These are phyloP conservation scores for Boletus tylopilopsis DNA, from an alignment of 768 basidiomycete species.

Conservation along the genomic window DNA sequence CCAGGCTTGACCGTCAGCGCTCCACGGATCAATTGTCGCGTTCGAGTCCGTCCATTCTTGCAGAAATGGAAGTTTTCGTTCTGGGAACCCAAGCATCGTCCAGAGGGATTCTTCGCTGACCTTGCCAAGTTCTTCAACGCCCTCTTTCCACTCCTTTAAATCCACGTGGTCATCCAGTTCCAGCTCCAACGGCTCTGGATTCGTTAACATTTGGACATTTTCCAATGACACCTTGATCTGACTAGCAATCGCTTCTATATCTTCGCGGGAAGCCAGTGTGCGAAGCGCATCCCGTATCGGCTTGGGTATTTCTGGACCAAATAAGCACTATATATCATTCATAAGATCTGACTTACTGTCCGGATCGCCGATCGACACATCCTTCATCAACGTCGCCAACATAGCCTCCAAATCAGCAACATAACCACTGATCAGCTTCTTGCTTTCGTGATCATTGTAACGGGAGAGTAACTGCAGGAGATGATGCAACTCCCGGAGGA, in stretches of 20 bases:
- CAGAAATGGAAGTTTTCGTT: not conserved
- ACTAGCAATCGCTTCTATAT: not conserved
- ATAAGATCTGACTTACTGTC: not conserved
- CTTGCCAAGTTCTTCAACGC: not conserved
- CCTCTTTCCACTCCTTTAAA: not conserved
- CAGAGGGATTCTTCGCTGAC: not conserved
- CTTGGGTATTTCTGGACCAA: not conserved
- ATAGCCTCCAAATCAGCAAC: too few relatives aligned
- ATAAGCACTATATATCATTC: too few relatives aligned
- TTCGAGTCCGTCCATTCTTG: constrained; percentile 3
- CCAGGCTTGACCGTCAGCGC: constrained; percentile 9
- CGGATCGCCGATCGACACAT: too few relatives aligned
- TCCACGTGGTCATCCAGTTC: not conserved
- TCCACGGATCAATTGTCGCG: constrained; percentile 3
- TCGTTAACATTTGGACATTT: too few relatives aligned
- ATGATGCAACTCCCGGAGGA: too few relatives aligned
- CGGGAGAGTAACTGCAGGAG: too few relatives aligned
- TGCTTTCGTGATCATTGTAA: too few relatives aligned
- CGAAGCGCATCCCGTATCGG: not conserved
- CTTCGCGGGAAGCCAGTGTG: not conserved
- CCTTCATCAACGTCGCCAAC: not conserved
- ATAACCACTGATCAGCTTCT: too few relatives aligned
- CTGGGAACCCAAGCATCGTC: not conserved
- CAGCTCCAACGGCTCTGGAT: too few relatives aligned
- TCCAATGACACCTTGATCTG: too few relatives aligned